phyloP scores from a whole-genome alignment of 2,329 filamentous ascomycete species.

The Lecanicillium sp. region DNA sequence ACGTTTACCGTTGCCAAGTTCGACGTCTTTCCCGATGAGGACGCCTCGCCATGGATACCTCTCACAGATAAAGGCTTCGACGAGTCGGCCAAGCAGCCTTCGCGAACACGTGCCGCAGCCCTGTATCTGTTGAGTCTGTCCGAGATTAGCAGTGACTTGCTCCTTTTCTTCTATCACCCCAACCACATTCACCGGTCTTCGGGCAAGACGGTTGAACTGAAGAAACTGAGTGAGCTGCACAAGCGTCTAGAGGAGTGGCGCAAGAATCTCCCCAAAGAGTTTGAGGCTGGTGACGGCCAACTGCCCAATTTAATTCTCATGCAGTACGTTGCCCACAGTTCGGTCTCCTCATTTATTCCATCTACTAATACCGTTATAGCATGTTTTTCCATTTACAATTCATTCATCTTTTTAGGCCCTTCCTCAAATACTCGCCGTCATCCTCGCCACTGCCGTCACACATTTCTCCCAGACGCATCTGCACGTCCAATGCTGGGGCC shows the following conservation, averaged over 20 bases:
- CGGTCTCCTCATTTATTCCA: slow-evolving; percentile 16
- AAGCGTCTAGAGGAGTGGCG: slow-evolving; percentile 87
- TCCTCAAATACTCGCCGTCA: slow-evolving; percentile 79
- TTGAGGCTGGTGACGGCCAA: slow-evolving; percentile 85
- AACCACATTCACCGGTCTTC: slow-evolving; percentile 55
- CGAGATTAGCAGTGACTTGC: slow-evolving; percentile 87
- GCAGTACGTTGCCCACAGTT: no score
- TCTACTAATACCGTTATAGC: slow-evolving; percentile 40
- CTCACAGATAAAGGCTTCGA: slow-evolving; percentile 81
- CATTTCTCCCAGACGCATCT: slow-evolving; percentile 84
- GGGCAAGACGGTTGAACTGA: slow-evolving; percentile 78
- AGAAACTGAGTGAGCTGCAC: slow-evolving; percentile 88
- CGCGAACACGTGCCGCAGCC: slow-evolving; percentile 74
- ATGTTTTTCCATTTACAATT: slow-evolving; percentile 98
- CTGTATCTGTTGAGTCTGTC: slow-evolving; percentile 78
- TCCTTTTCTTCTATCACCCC: slow-evolving; percentile 88
- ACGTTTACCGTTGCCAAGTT: slow-evolving; percentile 82
- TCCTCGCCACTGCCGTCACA: slow-evolving; percentile 79
- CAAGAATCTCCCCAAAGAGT: slow-evolving; percentile 72
- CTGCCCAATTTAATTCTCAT: slow-evolving; percentile 72
- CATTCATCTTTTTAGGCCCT: slow-evolving; percentile 92
- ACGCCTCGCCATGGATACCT: slow-evolving; percentile 78
- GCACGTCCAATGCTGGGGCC: slow-evolving; percentile 79
- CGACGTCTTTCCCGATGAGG: slow-evolving; percentile 85
- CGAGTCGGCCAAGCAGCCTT: slow-evolving; percentile 67